Percentiles rank a stretch among this genome's conserved stretches.
Conservation (phyloP, 225 moss, liverwort and hornwort species). For the Lunularia cruciata region DNA sequence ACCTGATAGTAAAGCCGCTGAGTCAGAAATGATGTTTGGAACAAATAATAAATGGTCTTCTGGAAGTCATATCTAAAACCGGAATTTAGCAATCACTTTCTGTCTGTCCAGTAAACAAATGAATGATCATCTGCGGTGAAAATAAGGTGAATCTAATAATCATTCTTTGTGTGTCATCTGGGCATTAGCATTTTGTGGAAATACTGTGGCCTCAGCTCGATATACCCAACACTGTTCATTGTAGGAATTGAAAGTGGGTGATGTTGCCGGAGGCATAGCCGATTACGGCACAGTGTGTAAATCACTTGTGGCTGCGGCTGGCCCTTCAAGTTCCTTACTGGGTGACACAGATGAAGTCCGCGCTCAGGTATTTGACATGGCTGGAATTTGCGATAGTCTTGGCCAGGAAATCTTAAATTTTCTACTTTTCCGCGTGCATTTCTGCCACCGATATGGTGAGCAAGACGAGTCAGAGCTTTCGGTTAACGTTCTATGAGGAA, state of each 20-base stretch:
- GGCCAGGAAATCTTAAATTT: no score
- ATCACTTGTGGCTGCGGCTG: slow-evolving; percentile 31
- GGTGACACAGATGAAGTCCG: slow-evolving; percentile 28
- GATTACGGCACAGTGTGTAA: slow-evolving; percentile 27
- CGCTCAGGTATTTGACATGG: slow-evolving; percentile 24
- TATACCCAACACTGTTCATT: neutral
- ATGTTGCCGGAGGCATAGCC: neutral
- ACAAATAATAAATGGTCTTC: no score
- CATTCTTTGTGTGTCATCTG: neutral
- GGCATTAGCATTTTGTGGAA: neutral
- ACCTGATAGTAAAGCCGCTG: no score
- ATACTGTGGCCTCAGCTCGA: neutral
- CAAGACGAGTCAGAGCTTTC: neutral
- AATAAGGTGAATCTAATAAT: neutral
- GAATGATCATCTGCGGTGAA: no score
- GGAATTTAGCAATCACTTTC: no score
- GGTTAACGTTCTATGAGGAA: neutral
- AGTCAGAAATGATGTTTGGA: no score
- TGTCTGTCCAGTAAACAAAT: no score
- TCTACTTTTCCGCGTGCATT: neutral
- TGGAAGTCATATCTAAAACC: no score
- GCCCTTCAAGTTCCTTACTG: slow-evolving; percentile 22
- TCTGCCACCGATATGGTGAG: neutral
- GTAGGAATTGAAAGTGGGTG: slow-evolving; percentile 5
- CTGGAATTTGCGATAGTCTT: neutral